phyloP scores from a whole-genome alignment of 2,329 filamentous ascomycete genomes.

The Rhynchosporium secalis region DNA sequence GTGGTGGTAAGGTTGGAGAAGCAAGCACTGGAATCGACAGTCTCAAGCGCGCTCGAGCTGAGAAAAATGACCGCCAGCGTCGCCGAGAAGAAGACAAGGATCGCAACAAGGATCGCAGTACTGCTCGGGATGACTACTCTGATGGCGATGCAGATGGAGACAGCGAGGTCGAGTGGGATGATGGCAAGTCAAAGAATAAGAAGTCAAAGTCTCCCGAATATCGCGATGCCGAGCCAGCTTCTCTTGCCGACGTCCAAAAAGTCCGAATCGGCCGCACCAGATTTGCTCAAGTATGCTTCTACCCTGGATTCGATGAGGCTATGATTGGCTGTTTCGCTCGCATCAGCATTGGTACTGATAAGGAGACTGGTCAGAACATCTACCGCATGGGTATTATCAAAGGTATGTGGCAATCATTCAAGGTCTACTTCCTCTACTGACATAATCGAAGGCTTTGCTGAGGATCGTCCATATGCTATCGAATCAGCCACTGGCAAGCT shows the following conservation, averaged over 20 bases:
- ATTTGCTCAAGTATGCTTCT: slow-evolving; percentile 90
- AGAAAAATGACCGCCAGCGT: slow-evolving; percentile 64
- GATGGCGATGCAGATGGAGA: slow-evolving; percentile 68
- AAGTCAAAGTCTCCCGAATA: slow-evolving; percentile 46
- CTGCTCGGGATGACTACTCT: slow-evolving; percentile 52
- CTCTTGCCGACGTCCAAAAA: slow-evolving; percentile 79
- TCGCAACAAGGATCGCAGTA: slow-evolving; percentile 50
- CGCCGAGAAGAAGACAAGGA: slow-evolving; percentile 62
- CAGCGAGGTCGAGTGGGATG: slow-evolving; percentile 78
- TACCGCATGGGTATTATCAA: slow-evolving; percentile 92
- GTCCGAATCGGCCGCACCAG: slow-evolving; percentile 80
- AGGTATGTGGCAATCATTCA: slow-evolving; percentile 50
- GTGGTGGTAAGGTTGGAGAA: slow-evolving; percentile 66
- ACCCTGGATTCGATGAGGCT: slow-evolving; percentile 80
- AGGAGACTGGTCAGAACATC: slow-evolving; percentile 68
- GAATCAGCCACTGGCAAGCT: slow-evolving; percentile 70
- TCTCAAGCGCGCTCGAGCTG: slow-evolving; percentile 60
- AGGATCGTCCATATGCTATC: slow-evolving; percentile 81
- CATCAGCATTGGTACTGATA: slow-evolving; percentile 77
- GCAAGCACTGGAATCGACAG: slow-evolving; percentile 72
- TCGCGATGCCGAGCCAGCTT: slow-evolving; percentile 63
- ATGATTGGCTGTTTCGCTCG: slow-evolving; percentile 84
- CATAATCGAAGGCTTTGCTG: slow-evolving; percentile 62
- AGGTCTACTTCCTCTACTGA: slow-evolving; percentile 33
- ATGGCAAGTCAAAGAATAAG: slow-evolving; percentile 50